Conservation (phyloP, 768 basidiomycete species). For the Lyophyllum atratum region DNA sequence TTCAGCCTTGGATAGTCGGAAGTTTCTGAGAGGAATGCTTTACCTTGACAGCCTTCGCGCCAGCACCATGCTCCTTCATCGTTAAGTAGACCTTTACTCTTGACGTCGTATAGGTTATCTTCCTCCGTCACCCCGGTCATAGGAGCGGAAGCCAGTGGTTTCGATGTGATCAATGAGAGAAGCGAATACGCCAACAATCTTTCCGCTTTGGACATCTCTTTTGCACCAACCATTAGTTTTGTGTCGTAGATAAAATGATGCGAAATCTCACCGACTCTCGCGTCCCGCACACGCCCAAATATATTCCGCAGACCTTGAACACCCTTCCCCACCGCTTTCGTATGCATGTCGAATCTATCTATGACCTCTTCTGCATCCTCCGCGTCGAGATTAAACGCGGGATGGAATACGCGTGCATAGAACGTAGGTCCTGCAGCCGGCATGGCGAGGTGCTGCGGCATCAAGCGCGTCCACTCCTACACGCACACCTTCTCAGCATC, state of each 20-base stretch:
- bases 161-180: constrained; percentile 73
- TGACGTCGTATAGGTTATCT: constrained; percentile 40
- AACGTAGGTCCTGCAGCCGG: constrained; percentile 75
- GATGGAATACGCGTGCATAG: constrained; percentile 80
- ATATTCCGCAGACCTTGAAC: constrained; percentile 67
- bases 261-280: constrained; percentile 55
- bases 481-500: neutral
- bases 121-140: constrained; percentile 50
- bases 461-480: constrained; percentile 72
- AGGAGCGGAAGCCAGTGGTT: constrained; percentile 53
- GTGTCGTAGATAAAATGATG: neutral
- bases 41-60: constrained; percentile 76
- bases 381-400: constrained; percentile 78
- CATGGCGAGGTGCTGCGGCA: constrained; percentile 60
- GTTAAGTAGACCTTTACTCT: constrained; percentile 62
- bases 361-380: constrained; percentile 66
- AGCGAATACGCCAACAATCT: constrained; percentile 73
- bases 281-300: constrained; percentile 64
- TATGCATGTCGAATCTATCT: constrained; percentile 66
- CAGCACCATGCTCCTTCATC: constrained; percentile 85
- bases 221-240: neutral
- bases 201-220: constrained; percentile 81
- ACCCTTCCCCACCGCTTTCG: constrained; percentile 65
- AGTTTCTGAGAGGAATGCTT: constrained; percentile 2
- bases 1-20: neutral